Conservation (phyloP, 2,329 filamentous ascomycete species). For the Aspergillus novoparasiticus region DNA sequence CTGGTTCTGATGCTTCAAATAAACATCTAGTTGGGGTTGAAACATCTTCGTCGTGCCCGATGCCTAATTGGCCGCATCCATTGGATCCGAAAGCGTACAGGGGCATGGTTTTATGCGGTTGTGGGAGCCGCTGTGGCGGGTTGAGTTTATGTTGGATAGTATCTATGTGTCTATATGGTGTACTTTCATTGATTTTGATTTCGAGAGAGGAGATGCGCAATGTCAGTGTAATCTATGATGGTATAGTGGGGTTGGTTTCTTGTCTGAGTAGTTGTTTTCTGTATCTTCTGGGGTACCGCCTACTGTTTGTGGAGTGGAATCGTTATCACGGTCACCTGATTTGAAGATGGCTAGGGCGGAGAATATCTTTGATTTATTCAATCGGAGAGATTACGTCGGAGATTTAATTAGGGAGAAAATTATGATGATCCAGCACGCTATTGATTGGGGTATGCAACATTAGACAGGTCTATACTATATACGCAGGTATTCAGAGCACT, state of each 20-base stretch:
- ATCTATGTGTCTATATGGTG: not conserved
- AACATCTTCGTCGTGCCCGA: slow-evolving; percentile 71
- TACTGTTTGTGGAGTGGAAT: not conserved
- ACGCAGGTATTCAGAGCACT: not conserved
- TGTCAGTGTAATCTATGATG: not conserved
- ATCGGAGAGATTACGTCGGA: not conserved
- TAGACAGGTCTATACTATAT: slow-evolving; percentile 1
- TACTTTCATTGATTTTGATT: not conserved
- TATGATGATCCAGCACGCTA: not conserved
- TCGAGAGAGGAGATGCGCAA: not conserved
- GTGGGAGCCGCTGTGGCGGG: too few species aligned
- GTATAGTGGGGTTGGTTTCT: not conserved
- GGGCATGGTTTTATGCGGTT: slow-evolving; percentile 28
- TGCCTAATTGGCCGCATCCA: slow-evolving; percentile 72
- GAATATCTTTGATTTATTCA: not conserved
- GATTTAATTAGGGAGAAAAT: not conserved
- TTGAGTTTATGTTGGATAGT: not conserved
- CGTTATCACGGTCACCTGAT: not conserved
- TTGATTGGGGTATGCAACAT: not conserved
- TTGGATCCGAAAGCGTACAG: slow-evolving; percentile 76
- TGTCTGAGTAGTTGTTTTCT: not conserved
- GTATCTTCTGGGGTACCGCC: not conserved
- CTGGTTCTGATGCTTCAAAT: slow-evolving; percentile 49
- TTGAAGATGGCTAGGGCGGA: not conserved
- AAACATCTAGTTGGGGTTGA: slow-evolving; percentile 64